Evolutionary conservation across 139 green algal species (phyloP).

Genomic region (Chlorella sp.): DNA sequence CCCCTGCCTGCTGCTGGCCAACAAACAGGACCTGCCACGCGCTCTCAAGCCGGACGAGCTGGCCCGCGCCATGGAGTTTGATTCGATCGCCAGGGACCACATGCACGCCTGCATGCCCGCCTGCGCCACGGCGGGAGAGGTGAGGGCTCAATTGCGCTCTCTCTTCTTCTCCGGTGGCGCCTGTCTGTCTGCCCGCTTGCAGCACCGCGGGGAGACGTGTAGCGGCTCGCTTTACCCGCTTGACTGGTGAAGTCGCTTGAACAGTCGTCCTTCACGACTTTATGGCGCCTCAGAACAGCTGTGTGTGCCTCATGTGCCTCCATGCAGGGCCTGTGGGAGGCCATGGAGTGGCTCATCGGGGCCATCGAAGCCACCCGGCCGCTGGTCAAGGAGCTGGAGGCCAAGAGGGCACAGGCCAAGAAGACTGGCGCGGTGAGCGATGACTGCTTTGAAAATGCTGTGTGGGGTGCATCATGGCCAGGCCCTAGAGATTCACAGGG

Average conservation of each 20-base stretch:
- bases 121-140: neutral
- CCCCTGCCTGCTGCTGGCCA: conserved; percentile 39
- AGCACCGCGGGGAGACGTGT: too few relatives aligned
- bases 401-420: too few relatives aligned
- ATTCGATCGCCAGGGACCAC: conserved; percentile 21
- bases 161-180: too few relatives aligned
- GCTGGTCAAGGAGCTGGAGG: neutral
- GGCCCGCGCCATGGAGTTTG: conserved; percentile 89
- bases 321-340: neutral
- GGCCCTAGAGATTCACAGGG: too few relatives aligned
- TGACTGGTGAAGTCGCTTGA: too few relatives aligned
- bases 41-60: conserved; percentile 79
- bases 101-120: neutral
- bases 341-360: neutral
- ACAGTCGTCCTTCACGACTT: too few relatives aligned
- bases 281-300: too few relatives aligned
- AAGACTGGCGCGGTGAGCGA: neutral
- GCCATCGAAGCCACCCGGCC: neutral
- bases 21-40: conserved; percentile 19
- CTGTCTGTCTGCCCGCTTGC: too few relatives aligned
- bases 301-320: neutral
- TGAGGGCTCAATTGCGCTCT: too few relatives aligned
- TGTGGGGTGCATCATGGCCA: too few relatives aligned
- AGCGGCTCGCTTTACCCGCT: too few relatives aligned
- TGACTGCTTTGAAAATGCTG: neutral